Evolutionary conservation across 2,329 filamentous ascomycete genomes (phyloP).

Genomic region (Calycina herbarum): DNA sequence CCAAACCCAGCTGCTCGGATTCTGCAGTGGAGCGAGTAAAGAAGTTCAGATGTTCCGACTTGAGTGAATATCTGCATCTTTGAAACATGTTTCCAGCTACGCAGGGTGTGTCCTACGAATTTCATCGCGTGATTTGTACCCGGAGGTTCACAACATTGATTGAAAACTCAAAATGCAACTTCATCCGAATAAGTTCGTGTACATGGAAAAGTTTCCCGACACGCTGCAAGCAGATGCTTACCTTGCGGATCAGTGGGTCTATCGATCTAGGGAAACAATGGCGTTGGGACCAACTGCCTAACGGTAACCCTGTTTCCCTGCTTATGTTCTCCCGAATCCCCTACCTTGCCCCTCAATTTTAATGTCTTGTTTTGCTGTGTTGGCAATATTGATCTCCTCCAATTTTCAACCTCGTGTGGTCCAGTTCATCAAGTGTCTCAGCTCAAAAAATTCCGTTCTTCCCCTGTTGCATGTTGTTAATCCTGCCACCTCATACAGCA

Average conservation of each 20-base stretch:
- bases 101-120: not conserved
- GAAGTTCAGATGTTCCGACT: not conserved
- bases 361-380: not conserved
- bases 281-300: not conserved
- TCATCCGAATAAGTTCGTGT: not conserved
- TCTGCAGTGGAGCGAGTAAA: constrained; percentile 4
- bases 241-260: not conserved
- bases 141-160: not conserved
- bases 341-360: not conserved
- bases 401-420: not conserved
- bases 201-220: not conserved
- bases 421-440: not conserved
- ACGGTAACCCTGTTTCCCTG: not conserved
- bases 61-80: not conserved
- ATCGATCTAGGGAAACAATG: not conserved
- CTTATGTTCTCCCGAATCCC: not conserved
- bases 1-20: not conserved
- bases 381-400: not conserved
- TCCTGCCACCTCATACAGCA: not conserved
- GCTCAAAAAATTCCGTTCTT: not conserved
- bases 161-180: not conserved
- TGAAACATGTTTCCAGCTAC: constrained; percentile 1
- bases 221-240: not conserved
- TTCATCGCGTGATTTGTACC: not conserved
- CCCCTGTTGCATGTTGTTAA: not conserved